Percentiles rank a stretch among this genome's conserved stretches.
Conservation (phyloP, 1,284 basidiomycete species). For the Cryptococcus sp. region DNA sequence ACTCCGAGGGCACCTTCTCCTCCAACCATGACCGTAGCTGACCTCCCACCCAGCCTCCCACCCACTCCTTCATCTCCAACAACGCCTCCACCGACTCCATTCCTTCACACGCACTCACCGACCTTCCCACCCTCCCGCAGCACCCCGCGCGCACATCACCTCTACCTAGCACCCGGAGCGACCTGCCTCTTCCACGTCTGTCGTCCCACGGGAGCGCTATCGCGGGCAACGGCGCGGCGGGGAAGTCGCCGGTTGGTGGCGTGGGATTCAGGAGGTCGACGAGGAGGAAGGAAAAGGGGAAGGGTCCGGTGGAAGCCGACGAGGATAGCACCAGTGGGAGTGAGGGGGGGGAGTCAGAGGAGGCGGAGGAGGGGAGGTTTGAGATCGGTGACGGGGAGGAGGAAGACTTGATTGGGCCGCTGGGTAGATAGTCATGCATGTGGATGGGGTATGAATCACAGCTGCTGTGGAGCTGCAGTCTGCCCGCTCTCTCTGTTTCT, state of each 20-base stretch:
- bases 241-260: too few species aligned
- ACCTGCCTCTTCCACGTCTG: neutral
- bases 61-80: conserved; percentile 35
- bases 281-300: conserved; percentile 1
- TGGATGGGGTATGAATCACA: neutral
- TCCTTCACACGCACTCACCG: conserved; percentile 24
- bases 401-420: neutral
- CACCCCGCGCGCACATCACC: conserved; percentile 5
- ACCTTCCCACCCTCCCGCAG: conserved; percentile 16
- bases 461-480: too few species aligned
- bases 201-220: too few species aligned
- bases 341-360: neutral
- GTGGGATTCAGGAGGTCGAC: neutral
- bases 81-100: conserved; percentile 41
- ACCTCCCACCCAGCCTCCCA: conserved; percentile 26
- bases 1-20: neutral
- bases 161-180: neutral
- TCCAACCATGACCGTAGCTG: neutral
- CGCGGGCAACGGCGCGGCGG: too few species aligned
- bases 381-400: conserved; percentile 24
- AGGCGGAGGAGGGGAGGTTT: conserved; percentile 7
- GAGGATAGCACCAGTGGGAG: conserved; percentile 2
- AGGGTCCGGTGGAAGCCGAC: conserved; percentile 2
- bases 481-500: too few species aligned
- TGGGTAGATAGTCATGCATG: neutral